Percentiles rank a stretch among this genome's conserved stretches.
phyloP scores from a whole-genome alignment of 2,329 filamentous ascomycete genomes.

The Aspergillus sp. region DNA sequence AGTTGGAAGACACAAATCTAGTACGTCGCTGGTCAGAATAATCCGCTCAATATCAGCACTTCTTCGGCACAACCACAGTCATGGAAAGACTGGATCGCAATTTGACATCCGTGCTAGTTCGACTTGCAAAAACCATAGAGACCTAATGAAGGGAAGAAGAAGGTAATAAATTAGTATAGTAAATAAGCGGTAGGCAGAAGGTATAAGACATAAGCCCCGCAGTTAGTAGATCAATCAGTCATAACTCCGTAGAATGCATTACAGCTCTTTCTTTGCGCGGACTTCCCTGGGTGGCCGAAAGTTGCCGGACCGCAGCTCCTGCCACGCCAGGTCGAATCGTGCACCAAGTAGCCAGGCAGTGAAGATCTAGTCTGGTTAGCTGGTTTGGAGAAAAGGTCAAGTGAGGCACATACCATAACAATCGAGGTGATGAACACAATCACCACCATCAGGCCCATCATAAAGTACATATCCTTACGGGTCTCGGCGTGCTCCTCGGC shows the following conservation, averaged over 20 bases:
- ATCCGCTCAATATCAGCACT: slow-evolving; percentile 76
- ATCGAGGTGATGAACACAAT: slow-evolving; percentile 73
- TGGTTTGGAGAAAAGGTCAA: background rate
- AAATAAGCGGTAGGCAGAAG: slow-evolving; percentile 28
- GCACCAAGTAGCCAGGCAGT: slow-evolving; percentile 79
- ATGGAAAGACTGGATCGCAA: slow-evolving; percentile 83
- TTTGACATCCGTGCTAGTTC: slow-evolving; percentile 96
- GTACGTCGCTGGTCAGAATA: slow-evolving; percentile 44
- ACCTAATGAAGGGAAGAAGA: slow-evolving; percentile 3
- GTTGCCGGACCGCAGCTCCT: slow-evolving; percentile 56
- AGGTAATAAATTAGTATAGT: slow-evolving; percentile 28
- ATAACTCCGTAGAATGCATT: slow-evolving; percentile 32
- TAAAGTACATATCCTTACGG: slow-evolving; percentile 60
- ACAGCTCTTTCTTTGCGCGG: slow-evolving; percentile 43
- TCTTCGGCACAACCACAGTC: slow-evolving; percentile 98
- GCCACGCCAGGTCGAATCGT: slow-evolving; percentile 71
- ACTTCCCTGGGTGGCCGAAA: slow-evolving; percentile 42
- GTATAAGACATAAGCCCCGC: slow-evolving; percentile 33
- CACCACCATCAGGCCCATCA: slow-evolving; percentile 69
- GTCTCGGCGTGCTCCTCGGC: slow-evolving; percentile 51
- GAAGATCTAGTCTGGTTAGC: slow-evolving; percentile 60
- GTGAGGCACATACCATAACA: slow-evolving; percentile 69
- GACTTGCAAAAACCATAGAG: background rate
- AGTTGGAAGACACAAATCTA: slow-evolving; percentile 45
- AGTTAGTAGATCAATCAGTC: slow-evolving; percentile 28